Conservation (phyloP, 2,329 filamentous ascomycete species). For the Arthrocladium fulminans region DNA sequence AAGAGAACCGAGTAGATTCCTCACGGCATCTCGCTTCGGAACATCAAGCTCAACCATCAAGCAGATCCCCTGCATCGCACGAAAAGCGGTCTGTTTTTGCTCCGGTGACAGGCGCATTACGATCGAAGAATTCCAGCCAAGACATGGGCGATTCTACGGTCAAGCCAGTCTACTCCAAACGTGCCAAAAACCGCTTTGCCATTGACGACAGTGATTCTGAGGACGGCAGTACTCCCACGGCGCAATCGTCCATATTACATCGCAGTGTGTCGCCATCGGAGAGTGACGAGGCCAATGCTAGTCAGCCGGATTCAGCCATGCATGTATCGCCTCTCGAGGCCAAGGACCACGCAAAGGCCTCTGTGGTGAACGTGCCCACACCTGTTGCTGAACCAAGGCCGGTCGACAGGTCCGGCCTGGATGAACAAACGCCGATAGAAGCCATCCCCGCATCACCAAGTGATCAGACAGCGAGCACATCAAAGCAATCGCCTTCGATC, state of each 20-base stretch:
- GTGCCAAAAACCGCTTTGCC: slow-evolving; percentile 21
- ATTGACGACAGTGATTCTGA: slow-evolving; percentile 22
- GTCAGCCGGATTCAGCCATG: slow-evolving; percentile 60
- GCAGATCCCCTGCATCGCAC: slow-evolving; percentile 20
- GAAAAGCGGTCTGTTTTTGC: slow-evolving; percentile 20
- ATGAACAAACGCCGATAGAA: not conserved
- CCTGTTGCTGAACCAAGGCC: not conserved
- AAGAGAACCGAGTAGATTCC: slow-evolving; percentile 11
- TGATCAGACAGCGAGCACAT: slow-evolving; percentile 27
- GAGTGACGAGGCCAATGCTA: slow-evolving; percentile 30
- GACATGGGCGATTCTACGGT: slow-evolving; percentile 11
- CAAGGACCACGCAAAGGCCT: slow-evolving; percentile 9
- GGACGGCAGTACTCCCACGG: slow-evolving; percentile 15
- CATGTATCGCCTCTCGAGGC: slow-evolving; percentile 51
- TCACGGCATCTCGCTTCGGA: slow-evolving; percentile 5
- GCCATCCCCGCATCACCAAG: slow-evolving; percentile 10
- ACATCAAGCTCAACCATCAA: slow-evolving; percentile 10
- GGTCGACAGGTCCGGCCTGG: slow-evolving; percentile 9
- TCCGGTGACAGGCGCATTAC: slow-evolving; percentile 17
- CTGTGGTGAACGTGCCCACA: not conserved
- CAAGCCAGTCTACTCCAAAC: slow-evolving; percentile 19
- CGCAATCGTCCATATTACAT: slow-evolving; percentile 10
- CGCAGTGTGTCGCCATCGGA: slow-evolving; percentile 13
- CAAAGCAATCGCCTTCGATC: slow-evolving; percentile 28
- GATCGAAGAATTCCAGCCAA: slow-evolving; percentile 13